Base-by-base conservation (phyloP, 352 stramenopile species). In the Aphanomyces invadans region DNA sequence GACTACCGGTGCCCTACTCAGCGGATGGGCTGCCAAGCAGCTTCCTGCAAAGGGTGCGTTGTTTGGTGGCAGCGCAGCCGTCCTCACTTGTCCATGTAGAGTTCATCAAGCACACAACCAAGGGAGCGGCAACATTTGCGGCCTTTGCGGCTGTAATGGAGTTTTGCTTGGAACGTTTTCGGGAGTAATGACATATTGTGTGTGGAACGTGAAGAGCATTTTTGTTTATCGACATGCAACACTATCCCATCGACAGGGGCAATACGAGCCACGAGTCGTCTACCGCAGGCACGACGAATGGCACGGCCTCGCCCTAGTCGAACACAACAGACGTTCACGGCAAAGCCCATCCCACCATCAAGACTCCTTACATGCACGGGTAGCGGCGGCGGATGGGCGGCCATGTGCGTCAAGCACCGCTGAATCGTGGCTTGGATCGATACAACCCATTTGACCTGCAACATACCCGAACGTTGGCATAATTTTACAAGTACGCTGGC, bases 91-190 rank as follows among this genome's bases (percentile, higher is more conserved):
- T 23, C 57, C 10, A 10, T 71, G 3, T 38, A 71, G 42, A 17
- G 33, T 31, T 11, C 38, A 15, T 53, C 9, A n/a, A 2, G 62
- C 92, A 71, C 65, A 90, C 81, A 31, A 74, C 57, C 42, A 95
- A 95, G 63, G 82, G 86, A 15, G 84, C 83, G 1, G 81, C 79
- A 7, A 81, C 83, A 38, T 95, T 95, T 64, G 82, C 84, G 2
- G 77, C 76, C 53, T 90, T 95, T 79, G 84, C 82, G 29, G 84
- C 92, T 23, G 80, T 92, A 26, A 92, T 95, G 73, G 86, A 95
- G 26, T 67, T 67, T 42, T 59, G 45, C n/a, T 29, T 67, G 3
- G 60, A 67, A 7, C 60, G 60, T 4, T 67, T 67, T 28, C 32
- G 31, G 3, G 12, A 25, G 7, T 5, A 52, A 51, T 51, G 51